Evolutionary conservation across 2,329 filamentous ascomycete genomes (phyloP), one percentile per base, ranked within the genome.

Genomic region (Venturia oleaginea): DNA sequence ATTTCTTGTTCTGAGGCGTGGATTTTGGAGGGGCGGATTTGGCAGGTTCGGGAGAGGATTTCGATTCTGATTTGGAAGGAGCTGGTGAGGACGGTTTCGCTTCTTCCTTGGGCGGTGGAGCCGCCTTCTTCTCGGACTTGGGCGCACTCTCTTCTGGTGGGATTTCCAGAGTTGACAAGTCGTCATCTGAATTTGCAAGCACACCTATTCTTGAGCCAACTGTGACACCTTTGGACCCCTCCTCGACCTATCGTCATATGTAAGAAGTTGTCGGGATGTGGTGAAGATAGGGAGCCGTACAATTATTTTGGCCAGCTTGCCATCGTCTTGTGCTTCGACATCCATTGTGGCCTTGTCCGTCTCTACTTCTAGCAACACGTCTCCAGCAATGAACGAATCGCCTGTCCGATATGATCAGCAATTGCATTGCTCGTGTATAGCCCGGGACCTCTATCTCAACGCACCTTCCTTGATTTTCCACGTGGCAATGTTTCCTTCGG

Each of bases 301-400:
- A 72, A 86, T 84, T 70, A 96, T 93, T 81, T 94, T 95, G 73
- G 92, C 86, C 76, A 96, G 78, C 69, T 93, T 81, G 51, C 92
- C 91, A 73, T 95, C 91, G 55, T 96, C 91, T 78, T 94, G 91
- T 48, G 91, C 91, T 80, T 96, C 92, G 32, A 96, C 91, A 70
- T 96, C 92, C 91, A 96, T 96, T 65, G 90, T 90, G 64, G 91
- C 91, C 82, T 96, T 96, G 77, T 96, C 91, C 66, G 91, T 96
- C 79, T 96, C 91, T 74, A 96, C 94, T 78, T 96, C 91, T 66
- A 96, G 85, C 62, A 96, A 82, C 38, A 96, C 90, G 75, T 96
- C 91, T 69, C 91, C 91, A 65, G 91, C 89, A 61, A 84, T 81
- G 76, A 91, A 96, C 62, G 85, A 83, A 70, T 94, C 90, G 73